Evolutionary conservation across 257 asterid genomes (phyloP), one percentile per base, ranked within the genome.

Genomic region (Rauvolfia tetraphylla): DNA sequence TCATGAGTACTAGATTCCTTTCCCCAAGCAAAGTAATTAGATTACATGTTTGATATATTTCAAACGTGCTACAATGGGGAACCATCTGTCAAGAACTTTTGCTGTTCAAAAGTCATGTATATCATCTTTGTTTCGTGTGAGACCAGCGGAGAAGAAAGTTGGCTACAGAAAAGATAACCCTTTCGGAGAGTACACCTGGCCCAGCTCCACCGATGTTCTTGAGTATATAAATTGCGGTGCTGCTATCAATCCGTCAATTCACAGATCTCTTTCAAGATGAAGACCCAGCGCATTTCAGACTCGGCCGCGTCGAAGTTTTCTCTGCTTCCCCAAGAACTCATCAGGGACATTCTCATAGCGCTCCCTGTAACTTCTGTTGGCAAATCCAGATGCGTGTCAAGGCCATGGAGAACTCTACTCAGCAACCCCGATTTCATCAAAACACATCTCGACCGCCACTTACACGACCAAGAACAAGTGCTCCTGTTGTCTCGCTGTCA

Each of bases 291-390:
- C 14, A 10, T 1, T 44, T 44, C 49, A 44, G 49, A 44, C 14
- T 17, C 2, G 56, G 20, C 22, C 22, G 2, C 15, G 22, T 49
- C 22, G 20, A 49, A 49, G 20, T 49, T 49, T 17, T 11, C 56
- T 13, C 0, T 14, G 0, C 62, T 83, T 15, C 87, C 83, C 44
- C 67, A 76, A 71, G 84, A 81, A 65, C 76, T 85, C 75, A 18
- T 81, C 67, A 31, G 56, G 42, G 82, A 79, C 7, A 79, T 83
- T 7, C 79, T 83, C 23, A 42, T 51, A 15, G 63, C 79, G 0
- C 83, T 83, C 15, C 83, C 83, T 3, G 78, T 71, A 2, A 81
- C 74, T 54, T 79, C 87, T 39, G 33, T 81, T 0, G 89, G 84
- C 75, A 74, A 36, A 63, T 86, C 78, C 73, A 79, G 87, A 44